Evolutionary conservation across 2,329 filamentous ascomycete species (phyloP).

Genomic region (Penicillium sp.): DNA sequence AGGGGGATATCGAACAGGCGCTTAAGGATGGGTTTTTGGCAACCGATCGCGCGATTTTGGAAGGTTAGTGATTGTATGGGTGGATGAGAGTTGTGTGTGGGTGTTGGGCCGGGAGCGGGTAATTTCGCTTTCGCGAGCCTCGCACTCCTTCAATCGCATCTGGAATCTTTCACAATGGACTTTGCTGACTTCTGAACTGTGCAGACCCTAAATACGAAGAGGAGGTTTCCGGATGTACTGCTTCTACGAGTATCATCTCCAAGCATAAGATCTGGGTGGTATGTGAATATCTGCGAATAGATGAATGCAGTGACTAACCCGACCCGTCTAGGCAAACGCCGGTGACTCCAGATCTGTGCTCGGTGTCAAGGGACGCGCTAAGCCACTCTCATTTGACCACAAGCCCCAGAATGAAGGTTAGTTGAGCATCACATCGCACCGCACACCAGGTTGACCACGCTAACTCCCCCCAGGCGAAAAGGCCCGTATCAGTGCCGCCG

Average conservation of each 20-base stretch:
- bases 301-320: constrained; percentile 25
- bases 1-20: constrained; percentile 90
- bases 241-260: constrained; percentile 86
- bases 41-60: constrained; percentile 92
- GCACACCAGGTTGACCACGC: constrained; percentile 5
- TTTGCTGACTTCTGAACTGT: not conserved
- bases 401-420: constrained; percentile 97
- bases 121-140: too few relatives aligned
- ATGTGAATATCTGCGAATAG: constrained; percentile 52
- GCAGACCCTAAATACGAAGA: constrained; percentile 95
- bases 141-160: too few relatives aligned
- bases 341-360: constrained; percentile 94
- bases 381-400: constrained; percentile 98
- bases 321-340: constrained; percentile 79
- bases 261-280: constrained; percentile 94
- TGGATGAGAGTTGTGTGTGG: too few relatives aligned
- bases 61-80: constrained; percentile 66
- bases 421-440: constrained; percentile 1
- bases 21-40: constrained; percentile 97
- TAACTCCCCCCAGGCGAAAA: constrained; percentile 73
- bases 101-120: too few relatives aligned
- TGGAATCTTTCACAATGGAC: not conserved
- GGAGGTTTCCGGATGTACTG: constrained; percentile 96
- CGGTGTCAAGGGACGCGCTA: constrained; percentile 94
- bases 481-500: constrained; percentile 90